Percentiles rank a stretch among this genome's conserved stretches.
phyloP scores from a whole-genome alignment of 192 early-diverging fungal species.

The Backusella tarrabulga region DNA sequence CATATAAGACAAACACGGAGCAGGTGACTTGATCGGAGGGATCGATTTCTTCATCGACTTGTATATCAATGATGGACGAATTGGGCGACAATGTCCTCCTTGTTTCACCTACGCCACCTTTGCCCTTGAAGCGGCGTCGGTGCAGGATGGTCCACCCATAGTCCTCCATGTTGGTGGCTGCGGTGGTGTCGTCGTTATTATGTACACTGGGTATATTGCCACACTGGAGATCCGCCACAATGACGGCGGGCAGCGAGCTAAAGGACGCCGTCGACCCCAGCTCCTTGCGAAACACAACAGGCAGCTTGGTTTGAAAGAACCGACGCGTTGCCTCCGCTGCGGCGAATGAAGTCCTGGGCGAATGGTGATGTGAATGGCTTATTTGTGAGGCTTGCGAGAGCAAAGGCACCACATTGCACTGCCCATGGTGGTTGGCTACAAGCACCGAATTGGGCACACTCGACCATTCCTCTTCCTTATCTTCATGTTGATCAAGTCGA shows the following conservation, averaged over 20 bases:
- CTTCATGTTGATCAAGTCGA: slow-evolving; percentile 22
- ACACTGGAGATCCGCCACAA: slow-evolving; percentile 29
- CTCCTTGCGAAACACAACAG: slow-evolving; percentile 23
- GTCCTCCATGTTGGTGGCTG: background rate
- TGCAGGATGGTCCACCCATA: slow-evolving; percentile 33
- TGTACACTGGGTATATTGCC: slow-evolving; percentile 16
- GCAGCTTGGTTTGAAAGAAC: slow-evolving; percentile 27
- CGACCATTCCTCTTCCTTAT: slow-evolving; percentile 14
- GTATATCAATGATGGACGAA: background rate
- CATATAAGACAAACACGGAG: slow-evolving; percentile 25
- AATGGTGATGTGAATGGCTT: background rate
- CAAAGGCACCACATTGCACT: background rate
- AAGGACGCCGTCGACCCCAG: slow-evolving; percentile 11
- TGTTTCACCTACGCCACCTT: background rate
- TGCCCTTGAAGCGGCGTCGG: slow-evolving; percentile 21
- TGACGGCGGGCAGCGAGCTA: slow-evolving; percentile 22
- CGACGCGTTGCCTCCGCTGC: slow-evolving; percentile 15
- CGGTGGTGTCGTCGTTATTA: background rate
- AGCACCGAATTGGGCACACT: slow-evolving; percentile 18
- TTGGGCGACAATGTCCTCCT: background rate
- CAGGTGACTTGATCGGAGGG: slow-evolving; percentile 17
- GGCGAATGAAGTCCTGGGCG: background rate
- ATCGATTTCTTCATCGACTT: slow-evolving; percentile 7
- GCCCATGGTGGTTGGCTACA: background rate
- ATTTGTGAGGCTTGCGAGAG: slow-evolving; percentile 7